Evolutionary conservation across 768 basidiomycete species (phyloP), one percentile per base, ranked within the genome.

Genomic region (Gloeopeniophorella convolvens): DNA sequence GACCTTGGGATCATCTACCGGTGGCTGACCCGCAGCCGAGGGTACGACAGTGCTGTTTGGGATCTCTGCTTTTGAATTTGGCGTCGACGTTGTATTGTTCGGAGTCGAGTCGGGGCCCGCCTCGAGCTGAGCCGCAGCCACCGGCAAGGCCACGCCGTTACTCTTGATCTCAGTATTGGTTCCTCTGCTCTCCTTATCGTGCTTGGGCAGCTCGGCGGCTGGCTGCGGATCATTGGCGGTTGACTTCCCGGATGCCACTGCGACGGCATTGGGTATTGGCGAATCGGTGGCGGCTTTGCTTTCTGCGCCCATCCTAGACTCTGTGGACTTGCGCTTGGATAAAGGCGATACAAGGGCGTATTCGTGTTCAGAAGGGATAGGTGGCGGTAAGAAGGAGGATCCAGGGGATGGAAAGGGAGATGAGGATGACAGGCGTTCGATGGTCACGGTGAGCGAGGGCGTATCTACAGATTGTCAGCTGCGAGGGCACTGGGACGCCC

Each of bases 361-460:
- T 60, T 87, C 84, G 70, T 85, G 83, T 26, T 77, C 71, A 3
- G 77, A 76, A 1, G 80, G 80, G 4, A 76, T 71, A 3, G 85
- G 83, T 3, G 85, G 85, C 2, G 85, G 82, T 2, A 84, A 60
- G 57, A 86, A 86, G 0, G 80, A 72, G 5, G 80, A 82, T 0
- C 79, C 78, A 3, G 85, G 85, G 0, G 80, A 82, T 0, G 83
- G 83, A 66, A 75, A 75, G 2, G 74, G 73, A 30, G 70, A 68
- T 0, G 66, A 59, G 15, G 76, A 71, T 8, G 74, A 68, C 20
- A 69, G 63, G 18, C 65, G 62, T 54, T 77, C 73, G 30, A 78
- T 52, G 24, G 45, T 31, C 28, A 56, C 45, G 9, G 47, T 56
- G 51, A 56, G 55, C 26, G 45, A 37, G 12, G 45, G 41, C 12